Conservation (phyloP, 495 filamentous ascomycete species). For the Tuber aestivum region DNA sequence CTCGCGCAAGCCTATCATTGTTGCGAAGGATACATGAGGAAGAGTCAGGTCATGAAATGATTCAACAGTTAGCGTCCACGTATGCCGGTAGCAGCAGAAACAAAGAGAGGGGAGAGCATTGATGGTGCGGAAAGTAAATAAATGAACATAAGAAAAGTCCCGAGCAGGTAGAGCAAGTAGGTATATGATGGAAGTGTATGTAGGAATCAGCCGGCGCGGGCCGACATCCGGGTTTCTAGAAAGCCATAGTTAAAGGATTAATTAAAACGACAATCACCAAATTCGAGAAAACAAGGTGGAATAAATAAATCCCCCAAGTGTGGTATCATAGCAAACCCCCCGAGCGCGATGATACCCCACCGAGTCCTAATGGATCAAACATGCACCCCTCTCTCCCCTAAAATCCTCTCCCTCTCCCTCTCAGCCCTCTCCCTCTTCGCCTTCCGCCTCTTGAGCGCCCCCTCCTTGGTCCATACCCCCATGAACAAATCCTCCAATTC, state of each 20-base stretch:
- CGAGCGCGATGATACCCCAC: not conserved
- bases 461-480: slow-evolving; percentile 71
- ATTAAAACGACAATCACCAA: not conserved
- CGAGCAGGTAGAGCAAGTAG: not conserved
- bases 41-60: not conserved
- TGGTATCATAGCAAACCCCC: not conserved
- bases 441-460: slow-evolving; percentile 60
- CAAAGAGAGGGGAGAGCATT: not conserved
- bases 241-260: not conserved
- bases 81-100: not conserved
- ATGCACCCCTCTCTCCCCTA: slow-evolving; percentile 1
- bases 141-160: not conserved
- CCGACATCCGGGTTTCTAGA: not conserved
- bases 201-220: not conserved
- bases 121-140: not conserved
- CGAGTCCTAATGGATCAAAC: not conserved
- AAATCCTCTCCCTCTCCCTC: slow-evolving; percentile 15
- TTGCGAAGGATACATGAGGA: not conserved
- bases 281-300: not conserved
- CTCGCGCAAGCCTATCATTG: not conserved
- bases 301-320: not conserved
- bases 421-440: slow-evolving; percentile 46
- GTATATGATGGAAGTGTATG: not conserved
- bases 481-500: slow-evolving; percentile 92
- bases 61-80: not conserved